Conservation (phyloP, 805 yeast genomes). For the Ogataea paraovalis region DNA sequence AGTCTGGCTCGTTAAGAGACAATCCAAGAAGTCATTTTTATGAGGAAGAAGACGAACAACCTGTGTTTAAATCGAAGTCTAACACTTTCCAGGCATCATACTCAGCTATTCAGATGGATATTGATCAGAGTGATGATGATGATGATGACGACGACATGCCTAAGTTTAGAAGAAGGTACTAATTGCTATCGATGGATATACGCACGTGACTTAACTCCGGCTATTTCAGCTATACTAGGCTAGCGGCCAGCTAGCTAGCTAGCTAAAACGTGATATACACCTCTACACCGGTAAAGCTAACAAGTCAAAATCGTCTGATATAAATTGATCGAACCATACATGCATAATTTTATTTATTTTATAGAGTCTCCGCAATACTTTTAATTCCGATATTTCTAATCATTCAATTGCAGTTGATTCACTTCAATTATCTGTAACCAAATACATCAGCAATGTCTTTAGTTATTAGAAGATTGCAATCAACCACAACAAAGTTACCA, state of each 20-base stretch:
- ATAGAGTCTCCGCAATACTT: too few species aligned
- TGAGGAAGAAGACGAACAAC: slow-evolving; percentile 8
- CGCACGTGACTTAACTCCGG: too few species aligned
- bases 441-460: slow-evolving; percentile 17
- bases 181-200: too few species aligned
- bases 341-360: too few species aligned
- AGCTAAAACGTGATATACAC: too few species aligned
- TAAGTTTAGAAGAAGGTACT: slow-evolving; percentile 22
- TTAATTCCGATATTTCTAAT: background rate
- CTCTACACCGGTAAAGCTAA: too few species aligned
- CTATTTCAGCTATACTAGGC: too few species aligned
- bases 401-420: too few species aligned
- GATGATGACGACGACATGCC: slow-evolving; percentile 30
- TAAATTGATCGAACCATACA: slow-evolving; percentile 3
- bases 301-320: too few species aligned
- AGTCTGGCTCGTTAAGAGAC: background rate
- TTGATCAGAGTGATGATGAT: slow-evolving; percentile 2
- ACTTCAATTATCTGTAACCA: too few species aligned
- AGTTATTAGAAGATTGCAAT: slow-evolving; percentile 15
- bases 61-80: background rate
- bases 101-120: background rate
- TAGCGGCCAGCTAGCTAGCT: too few species aligned
- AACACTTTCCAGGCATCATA: background rate
- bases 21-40: background rate
- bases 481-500: slow-evolving; percentile 16